Base-by-base conservation (phyloP, 1,139 yeast genomes). In the Yamadazyma atmosphaerica region DNA sequence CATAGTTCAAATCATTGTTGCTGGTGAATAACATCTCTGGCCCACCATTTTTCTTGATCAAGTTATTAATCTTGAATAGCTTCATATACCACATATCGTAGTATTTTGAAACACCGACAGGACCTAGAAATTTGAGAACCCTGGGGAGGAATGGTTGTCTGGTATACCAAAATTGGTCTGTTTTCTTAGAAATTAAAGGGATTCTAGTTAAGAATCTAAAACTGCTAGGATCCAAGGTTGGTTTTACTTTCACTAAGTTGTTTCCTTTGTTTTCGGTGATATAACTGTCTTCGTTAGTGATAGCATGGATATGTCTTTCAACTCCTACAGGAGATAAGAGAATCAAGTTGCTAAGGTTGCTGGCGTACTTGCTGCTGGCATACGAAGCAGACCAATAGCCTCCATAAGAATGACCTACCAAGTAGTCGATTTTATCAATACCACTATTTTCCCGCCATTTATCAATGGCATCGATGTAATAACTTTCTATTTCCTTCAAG, bases 241-340 rank as follows among this genome's bases (percentile, higher is more conserved):
- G 78, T 25, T 44, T 46, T 8, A 61, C 41, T 1, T 41, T 16
- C 4, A 28, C 21, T 16, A 4, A 3, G 3, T 15, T 5, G 4
- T 15, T 28, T 4, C 21, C 31, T n/a, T 23, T 23, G 9, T 28
- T 42, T 26, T 38, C 30, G 9, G 42, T 36, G 8, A 51, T 52
- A 40, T 32, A 38, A 13, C 55, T 35, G 23, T 40, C 47, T 19
- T 52, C 69, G 42, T 79, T 77, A 21, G 77, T 72, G 2, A 83
- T 61, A 0, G 89, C 82, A 53, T 73, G 81, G 1, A 83, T 77
- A 39, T 79, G 80, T 38, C 87, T 68, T 49, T 87, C 95, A 17
- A 92, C 86, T 0, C 97, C 98, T 0, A 90, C 95, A 0, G 98
- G 98, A 1, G 96, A 86, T 2, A 87, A 81, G 27, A 92, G 68